Evolutionary conservation across 2,329 filamentous ascomycete species (phyloP).

Genomic region (Proliferodiscus dingleyae): DNA sequence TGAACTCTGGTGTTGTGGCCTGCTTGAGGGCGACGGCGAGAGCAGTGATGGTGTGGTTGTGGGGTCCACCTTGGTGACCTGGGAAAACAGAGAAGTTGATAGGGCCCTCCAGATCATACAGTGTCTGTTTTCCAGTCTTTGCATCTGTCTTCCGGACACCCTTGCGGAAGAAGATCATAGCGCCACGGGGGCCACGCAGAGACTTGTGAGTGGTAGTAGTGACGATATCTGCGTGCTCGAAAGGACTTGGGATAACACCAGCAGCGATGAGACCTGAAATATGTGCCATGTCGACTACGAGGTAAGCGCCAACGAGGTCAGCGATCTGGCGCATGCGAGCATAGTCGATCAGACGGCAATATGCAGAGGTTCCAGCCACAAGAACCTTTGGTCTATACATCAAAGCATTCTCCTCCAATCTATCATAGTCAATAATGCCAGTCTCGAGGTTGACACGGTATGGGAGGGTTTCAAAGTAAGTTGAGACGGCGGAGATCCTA

Average conservation of each 20-base stretch:
- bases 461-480: conserved; percentile 98
- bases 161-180: conserved; percentile 99
- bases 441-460: conserved; percentile 88
- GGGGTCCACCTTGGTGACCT: conserved; percentile 94
- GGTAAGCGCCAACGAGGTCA: conserved; percentile 87
- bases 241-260: conserved; percentile 88
- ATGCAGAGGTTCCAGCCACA: conserved; percentile 93
- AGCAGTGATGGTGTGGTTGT: conserved; percentile 99
- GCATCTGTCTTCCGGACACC: conserved; percentile 84
- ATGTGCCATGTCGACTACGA: conserved; percentile 97
- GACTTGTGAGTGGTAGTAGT: conserved; percentile 99
- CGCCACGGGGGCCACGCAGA: conserved; percentile 90
- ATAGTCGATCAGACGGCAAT: conserved; percentile 98
- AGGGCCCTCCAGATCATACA: conserved; percentile 90
- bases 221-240: conserved; percentile 88
- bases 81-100: conserved; percentile 99
- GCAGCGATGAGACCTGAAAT: conserved; percentile 95
- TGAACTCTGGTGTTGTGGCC: conserved; percentile 85
- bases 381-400: conserved; percentile 96
- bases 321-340: conserved; percentile 93
- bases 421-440: conserved; percentile 95
- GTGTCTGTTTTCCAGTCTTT: conserved; percentile 83
- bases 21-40: conserved; percentile 93
- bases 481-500: conserved; percentile 91
- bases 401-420: conserved; percentile 80